Conservation (phyloP, 768 basidiomycete species). For the Lyophyllum atratum region DNA sequence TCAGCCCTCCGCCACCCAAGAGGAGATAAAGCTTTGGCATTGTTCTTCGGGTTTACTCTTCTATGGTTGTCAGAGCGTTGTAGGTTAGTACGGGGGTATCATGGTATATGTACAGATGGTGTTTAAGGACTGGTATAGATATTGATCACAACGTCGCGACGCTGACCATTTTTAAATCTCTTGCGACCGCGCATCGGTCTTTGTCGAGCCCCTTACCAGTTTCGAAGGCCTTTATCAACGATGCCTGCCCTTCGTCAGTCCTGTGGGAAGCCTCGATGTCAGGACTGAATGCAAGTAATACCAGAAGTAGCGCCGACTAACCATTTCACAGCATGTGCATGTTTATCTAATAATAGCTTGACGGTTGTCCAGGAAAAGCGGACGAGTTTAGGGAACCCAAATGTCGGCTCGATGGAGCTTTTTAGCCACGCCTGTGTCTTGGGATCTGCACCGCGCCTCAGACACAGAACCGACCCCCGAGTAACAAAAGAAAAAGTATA, state of each 20-base stretch:
- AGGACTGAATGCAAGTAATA: neutral
- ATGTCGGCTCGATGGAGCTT: slow-evolving; percentile 76
- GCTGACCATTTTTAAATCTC: slow-evolving; percentile 73
- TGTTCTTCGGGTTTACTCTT: neutral
- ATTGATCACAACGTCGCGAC: slow-evolving; percentile 59
- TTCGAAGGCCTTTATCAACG: slow-evolving; percentile 75
- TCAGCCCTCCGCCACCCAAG: slow-evolving; percentile 69
- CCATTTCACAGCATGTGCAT: slow-evolving; percentile 83
- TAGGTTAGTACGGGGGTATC: slow-evolving; percentile 3
- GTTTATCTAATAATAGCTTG: slow-evolving; percentile 79
- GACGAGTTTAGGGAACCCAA: slow-evolving; percentile 88
- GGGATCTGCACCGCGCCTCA: slow-evolving; percentile 61
- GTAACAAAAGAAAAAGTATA: neutral
- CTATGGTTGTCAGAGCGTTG: neutral
- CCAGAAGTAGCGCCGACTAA: slow-evolving; percentile 27
- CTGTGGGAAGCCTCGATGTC: slow-evolving; percentile 36
- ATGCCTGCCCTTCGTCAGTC: slow-evolving; percentile 83
- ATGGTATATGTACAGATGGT: slow-evolving; percentile 2
- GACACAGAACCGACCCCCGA: neutral
- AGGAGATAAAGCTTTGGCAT: slow-evolving; percentile 30
- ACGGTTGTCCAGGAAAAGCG: slow-evolving; percentile 97
- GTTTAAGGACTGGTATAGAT: neutral
- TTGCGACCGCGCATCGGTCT: slow-evolving; percentile 69
- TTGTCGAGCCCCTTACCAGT: slow-evolving; percentile 71
- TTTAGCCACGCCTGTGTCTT: slow-evolving; percentile 89